phyloP scores from a whole-genome alignment of 2,329 filamentous ascomycete species.

The Botrytis cinerea region DNA sequence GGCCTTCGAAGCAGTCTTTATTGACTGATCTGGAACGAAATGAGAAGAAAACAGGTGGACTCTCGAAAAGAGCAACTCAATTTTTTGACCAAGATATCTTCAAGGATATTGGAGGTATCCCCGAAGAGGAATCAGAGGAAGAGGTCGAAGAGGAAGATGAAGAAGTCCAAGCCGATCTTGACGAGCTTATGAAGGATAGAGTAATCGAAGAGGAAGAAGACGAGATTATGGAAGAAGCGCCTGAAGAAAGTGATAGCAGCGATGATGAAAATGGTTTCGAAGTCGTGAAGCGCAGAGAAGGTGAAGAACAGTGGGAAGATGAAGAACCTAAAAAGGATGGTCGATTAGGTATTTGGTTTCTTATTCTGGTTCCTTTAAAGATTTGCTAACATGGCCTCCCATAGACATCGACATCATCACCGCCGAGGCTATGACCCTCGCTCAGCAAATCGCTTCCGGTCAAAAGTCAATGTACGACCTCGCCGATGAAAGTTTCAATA shows the following conservation, averaged over 20 bases:
- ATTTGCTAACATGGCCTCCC: conserved; percentile 30
- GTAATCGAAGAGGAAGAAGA: conserved; percentile 37
- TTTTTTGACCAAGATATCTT: conserved; percentile 98
- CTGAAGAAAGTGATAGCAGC: conserved; percentile 29
- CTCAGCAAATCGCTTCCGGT: conserved; percentile 86
- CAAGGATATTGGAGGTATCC: conserved; percentile 71
- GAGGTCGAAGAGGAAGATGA: conserved; percentile 46
- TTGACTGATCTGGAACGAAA: conserved; percentile 63
- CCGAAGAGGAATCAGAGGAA: conserved; percentile 55
- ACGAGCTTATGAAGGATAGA: conserved; percentile 38
- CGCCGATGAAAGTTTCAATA: conserved; percentile 91
- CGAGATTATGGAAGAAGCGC: conserved; percentile 29
- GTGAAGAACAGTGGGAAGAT: conserved; percentile 65
- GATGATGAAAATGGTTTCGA: conserved; percentile 59
- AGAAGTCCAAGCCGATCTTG: conserved; percentile 45
- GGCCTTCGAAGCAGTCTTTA: conserved; percentile 50
- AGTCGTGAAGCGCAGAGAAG: conserved; percentile 54
- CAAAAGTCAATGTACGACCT: conserved; percentile 78
- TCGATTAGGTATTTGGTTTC: conserved; percentile 51
- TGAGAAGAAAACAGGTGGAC: conserved; percentile 52
- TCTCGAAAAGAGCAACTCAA: conserved; percentile 82
- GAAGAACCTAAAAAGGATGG: conserved; percentile 65
- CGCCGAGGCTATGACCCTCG: conserved; percentile 98
- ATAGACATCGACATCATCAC: conserved; percentile 96
- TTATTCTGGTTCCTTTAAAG: background rate